Percentiles rank a stretch among this genome's conserved stretches.
phyloP scores from a whole-genome alignment of 2,329 filamentous ascomycete genomes.

The Phyllosticta citriasiana region DNA sequence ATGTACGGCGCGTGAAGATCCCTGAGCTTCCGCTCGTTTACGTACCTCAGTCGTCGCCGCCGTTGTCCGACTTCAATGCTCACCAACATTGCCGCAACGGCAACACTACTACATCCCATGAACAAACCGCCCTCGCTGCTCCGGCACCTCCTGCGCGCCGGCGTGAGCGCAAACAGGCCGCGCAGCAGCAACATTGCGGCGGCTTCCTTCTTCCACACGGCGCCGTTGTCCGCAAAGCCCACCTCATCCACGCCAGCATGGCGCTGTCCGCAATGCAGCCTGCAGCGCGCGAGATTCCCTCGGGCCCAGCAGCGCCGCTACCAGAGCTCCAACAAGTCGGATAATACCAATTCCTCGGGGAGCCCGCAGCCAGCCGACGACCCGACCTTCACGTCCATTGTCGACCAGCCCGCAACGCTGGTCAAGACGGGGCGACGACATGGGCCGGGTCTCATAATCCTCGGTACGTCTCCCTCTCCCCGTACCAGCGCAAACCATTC shows the following conservation, averaged over 20 bases:
- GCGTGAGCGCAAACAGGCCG: not conserved
- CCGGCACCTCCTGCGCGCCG: conserved; percentile 1
- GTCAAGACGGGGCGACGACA: conserved; percentile 67
- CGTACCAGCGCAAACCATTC: too few relatives aligned
- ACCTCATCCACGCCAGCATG: not conserved
- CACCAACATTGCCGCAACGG: not conserved
- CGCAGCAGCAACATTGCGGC: not conserved
- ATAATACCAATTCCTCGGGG: conserved; percentile 5
- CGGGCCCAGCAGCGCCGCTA: conserved; percentile 12
- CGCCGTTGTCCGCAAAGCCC: not conserved
- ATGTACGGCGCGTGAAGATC: conserved; percentile 1
- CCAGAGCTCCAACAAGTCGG: conserved; percentile 4
- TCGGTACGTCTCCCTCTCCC: conserved; percentile 42
- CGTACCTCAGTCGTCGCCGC: not conserved
- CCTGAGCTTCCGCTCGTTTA: not conserved
- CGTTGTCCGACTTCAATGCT: not conserved
- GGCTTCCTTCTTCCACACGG: not conserved
- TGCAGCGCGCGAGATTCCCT: not conserved
- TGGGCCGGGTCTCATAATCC: conserved; percentile 68
- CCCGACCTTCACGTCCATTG: conserved; percentile 70
- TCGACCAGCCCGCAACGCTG: conserved; percentile 75
- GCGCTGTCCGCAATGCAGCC: conserved; percentile 8
- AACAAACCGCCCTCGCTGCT: not conserved
- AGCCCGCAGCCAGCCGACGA: conserved; percentile 55
- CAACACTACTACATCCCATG: not conserved